A percentile compares a stretch with the other conserved stretches of the same genome.
Evolutionary conservation across 2,329 filamentous ascomycete genomes (phyloP).

Genomic region (Triangularia verruculosa): DNA sequence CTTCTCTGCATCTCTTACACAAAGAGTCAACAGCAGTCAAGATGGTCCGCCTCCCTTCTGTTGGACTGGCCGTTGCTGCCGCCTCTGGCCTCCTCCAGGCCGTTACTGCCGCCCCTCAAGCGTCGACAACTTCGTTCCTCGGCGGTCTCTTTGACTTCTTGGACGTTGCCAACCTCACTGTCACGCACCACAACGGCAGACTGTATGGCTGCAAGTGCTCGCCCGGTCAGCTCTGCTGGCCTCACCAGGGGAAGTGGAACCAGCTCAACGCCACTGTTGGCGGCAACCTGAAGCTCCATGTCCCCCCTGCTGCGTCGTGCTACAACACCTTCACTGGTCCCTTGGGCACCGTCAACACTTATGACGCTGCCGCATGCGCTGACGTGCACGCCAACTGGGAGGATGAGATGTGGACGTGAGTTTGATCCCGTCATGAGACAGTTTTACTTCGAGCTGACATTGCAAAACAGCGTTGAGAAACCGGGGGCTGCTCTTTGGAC

Average conservation of each 20-base stretch:
- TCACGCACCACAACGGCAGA: constrained; percentile 12
- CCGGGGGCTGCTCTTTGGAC: constrained; percentile 37
- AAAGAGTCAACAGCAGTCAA: background rate
- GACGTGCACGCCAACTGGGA: constrained; percentile 32
- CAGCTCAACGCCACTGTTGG: constrained; percentile 35
- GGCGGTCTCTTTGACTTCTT: constrained; percentile 18
- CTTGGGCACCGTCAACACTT: constrained; percentile 36
- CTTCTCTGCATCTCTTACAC: background rate
- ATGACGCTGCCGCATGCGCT: constrained; percentile 35
- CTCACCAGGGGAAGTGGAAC: constrained; percentile 22
- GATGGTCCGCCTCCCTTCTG: constrained; percentile 12
- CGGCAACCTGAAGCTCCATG: constrained; percentile 34
- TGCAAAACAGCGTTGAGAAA: constrained; percentile 15
- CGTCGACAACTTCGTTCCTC: background rate
- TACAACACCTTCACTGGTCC: constrained; percentile 37
- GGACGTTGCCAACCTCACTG: constrained; percentile 13
- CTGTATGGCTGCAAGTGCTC: constrained; percentile 30
- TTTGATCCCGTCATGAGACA: background rate
- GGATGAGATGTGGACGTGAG: constrained; percentile 39
- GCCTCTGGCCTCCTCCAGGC: constrained; percentile 10
- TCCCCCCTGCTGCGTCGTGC: constrained; percentile 33
- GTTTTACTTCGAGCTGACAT: background rate
- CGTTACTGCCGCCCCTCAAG: background rate
- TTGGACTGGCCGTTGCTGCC: constrained; percentile 2
- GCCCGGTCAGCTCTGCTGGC: constrained; percentile 28